Evolutionary conservation across 768 basidiomycete genomes (phyloP).

Genomic region (Amanita pallidorosea): DNA sequence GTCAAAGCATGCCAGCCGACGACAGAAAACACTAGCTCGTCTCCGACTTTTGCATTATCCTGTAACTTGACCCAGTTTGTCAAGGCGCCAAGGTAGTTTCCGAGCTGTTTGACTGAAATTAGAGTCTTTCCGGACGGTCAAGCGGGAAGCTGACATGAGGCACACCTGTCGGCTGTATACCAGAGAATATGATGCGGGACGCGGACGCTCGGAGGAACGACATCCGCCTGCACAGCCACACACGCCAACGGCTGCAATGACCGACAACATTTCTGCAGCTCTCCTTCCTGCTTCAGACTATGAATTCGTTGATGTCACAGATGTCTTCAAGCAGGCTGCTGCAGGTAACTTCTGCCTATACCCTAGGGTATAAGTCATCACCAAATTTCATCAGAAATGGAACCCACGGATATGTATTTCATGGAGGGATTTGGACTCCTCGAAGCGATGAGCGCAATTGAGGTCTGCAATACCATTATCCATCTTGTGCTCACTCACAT

Average conservation of each 20-base stretch:
- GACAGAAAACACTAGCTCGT: conserved; percentile 72
- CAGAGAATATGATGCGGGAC: conserved; percentile 60
- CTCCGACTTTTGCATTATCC: conserved; percentile 40
- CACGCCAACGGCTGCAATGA: background rate
- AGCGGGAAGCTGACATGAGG: conserved; percentile 58
- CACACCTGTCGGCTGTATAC: conserved; percentile 89
- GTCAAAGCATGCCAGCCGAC: conserved; percentile 95
- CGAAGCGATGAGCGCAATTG: conserved; percentile 92
- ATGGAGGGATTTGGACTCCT: conserved; percentile 62
- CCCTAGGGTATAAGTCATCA: background rate
- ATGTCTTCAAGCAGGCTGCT: conserved; percentile 47
- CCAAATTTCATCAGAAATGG: conserved; percentile 38
- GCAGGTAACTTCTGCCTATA: conserved; percentile 31
- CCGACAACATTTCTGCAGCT: background rate
- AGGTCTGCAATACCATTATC: conserved; percentile 35
- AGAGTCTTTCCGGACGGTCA: background rate
- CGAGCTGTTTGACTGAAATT: conserved; percentile 42
- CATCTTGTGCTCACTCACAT: conserved; percentile 7
- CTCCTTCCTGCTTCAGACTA: conserved; percentile 34
- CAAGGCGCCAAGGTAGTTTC: conserved; percentile 88
- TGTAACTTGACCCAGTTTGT: conserved; percentile 85
- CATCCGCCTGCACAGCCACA: conserved; percentile 15
- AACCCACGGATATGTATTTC: conserved; percentile 49
- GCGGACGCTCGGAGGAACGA: background rate
- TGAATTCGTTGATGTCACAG: conserved; percentile 54